These are phyloP conservation scores for Populus alba DNA, from an alignment of 345 rosid species.

Conservation along the genomic window DNA sequence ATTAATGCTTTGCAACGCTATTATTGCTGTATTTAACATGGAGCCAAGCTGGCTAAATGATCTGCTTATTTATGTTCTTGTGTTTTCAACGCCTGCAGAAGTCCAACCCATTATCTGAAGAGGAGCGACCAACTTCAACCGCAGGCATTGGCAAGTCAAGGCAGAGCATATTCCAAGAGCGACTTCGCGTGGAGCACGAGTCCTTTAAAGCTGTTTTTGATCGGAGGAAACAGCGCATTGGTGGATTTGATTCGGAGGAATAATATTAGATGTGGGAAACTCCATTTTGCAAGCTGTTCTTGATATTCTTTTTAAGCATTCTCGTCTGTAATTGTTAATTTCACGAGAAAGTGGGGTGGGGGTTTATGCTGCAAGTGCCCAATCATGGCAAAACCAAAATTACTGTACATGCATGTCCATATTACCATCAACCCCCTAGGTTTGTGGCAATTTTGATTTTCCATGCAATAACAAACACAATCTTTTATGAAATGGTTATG, in stretches of 20 bases:
- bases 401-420: too few relatives aligned
- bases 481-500: background rate
- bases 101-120: constrained; percentile 62
- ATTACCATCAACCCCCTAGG: too few relatives aligned
- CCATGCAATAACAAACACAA: background rate
- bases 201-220: constrained; percentile 87
- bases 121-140: constrained; percentile 27
- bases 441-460: too few relatives aligned
- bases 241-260: constrained; percentile 49
- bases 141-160: constrained; percentile 42
- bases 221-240: constrained; percentile 55
- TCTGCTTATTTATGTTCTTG: background rate
- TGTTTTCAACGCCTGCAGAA: constrained; percentile 41
- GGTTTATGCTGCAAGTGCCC: too few relatives aligned
- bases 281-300: background rate
- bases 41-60: background rate
- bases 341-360: too few relatives aligned
- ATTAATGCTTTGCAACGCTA: too few relatives aligned
- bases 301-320: background rate
- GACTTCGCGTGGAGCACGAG: constrained; percentile 70
- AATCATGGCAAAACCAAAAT: too few relatives aligned
- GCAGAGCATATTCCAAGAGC: constrained; percentile 69
- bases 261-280: constrained; percentile 13
- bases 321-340: background rate
- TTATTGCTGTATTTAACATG: background rate